A percentile compares a stretch with the other conserved stretches of the same genome.
Evolutionary conservation across 2,329 filamentous ascomycete genomes (phyloP).

Genomic region (Penicillium sp.): DNA sequence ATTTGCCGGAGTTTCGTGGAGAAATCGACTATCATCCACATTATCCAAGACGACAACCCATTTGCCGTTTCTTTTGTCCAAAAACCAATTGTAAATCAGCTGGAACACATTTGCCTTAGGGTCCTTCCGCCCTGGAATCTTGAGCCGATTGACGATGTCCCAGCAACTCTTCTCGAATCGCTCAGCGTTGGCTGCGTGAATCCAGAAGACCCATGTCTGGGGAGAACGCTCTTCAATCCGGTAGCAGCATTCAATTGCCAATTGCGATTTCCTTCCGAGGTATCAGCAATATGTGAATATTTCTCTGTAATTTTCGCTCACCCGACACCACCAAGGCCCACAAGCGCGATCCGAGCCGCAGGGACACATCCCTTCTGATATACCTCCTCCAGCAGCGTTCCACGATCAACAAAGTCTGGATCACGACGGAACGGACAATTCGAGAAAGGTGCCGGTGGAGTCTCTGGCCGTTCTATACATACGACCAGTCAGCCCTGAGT

Average conservation of each 20-base stretch:
- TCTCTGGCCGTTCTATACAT: constrained; percentile 15
- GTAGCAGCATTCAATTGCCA: constrained; percentile 42
- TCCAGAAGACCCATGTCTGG: constrained; percentile 40
- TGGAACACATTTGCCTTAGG: constrained; percentile 33
- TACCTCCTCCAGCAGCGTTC: constrained; percentile 25
- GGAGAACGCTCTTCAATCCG: constrained; percentile 23
- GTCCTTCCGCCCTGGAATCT: constrained; percentile 31
- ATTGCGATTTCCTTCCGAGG: constrained; percentile 34
- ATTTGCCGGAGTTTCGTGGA: background rate
- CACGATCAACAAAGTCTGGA: constrained; percentile 19
- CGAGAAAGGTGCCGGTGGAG: constrained; percentile 14
- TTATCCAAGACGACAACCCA: constrained; percentile 28
- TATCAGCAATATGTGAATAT: constrained; percentile 1
- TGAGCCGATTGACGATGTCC: constrained; percentile 33
- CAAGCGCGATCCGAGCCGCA: constrained; percentile 14
- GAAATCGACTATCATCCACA: constrained; percentile 20
- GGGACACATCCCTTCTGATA: constrained; percentile 17
- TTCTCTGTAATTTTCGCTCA: background rate
- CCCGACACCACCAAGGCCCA: constrained; percentile 21
- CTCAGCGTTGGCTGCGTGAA: constrained; percentile 33
- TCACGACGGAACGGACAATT: constrained; percentile 22
- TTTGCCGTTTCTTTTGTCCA: constrained; percentile 13
- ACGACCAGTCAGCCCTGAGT: background rate
- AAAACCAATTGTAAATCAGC: constrained; percentile 24
- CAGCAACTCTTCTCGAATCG: constrained; percentile 38